Evolutionary conservation across 139 green algal genomes (phyloP), one percentile per base, ranked within the genome.

Genomic region (Penium margaritaceum): DNA sequence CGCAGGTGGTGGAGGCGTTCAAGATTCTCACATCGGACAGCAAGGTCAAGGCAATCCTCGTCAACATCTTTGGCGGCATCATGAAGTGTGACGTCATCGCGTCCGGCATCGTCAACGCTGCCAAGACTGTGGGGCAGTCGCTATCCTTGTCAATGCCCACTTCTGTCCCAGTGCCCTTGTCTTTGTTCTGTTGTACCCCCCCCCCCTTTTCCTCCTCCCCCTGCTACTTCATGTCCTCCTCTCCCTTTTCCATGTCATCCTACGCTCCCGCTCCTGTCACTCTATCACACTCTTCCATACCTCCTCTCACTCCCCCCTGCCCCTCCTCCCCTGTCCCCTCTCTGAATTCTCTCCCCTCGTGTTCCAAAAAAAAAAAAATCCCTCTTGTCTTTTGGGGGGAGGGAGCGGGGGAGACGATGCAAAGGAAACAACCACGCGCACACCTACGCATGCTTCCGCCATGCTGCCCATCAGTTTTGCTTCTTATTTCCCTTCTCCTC

Each of bases 81-180:
- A 99, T 99, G 94, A 95, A 95, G 81, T 99, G 94, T 77, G 94
- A 99, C 81, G 94, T 99, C 24, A 97, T 99, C 76, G 94, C 94
- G 3, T 87, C 82, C 21, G 94, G 94, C 63, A 97, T 99, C 51
- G 92, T 99, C 37, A 91, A 87, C 41, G 94, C 94, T 0, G 94
- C 93, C 39, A 95, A 97, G 82, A 67, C 41, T 21, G 41, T 51
- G 41, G 9, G 9, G 41, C 41, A 12, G 41, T 51, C 12, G 41
- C 9, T 51, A 12, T 12, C 12, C 41, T 51, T 51, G 41, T 12
- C 41, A 51, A 21, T 21, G 9, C 12, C 9, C 41, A 12, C 41
- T 51, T 51, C 41, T 51, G 9, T 12, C 12, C 41, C 12, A 21
- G 9, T 51, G 41, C 41, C 12, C 12, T 51, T 51, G 9, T 51